Percentiles rank a stretch among this genome's conserved stretches.
Conservation (phyloP, 2,329 filamentous ascomycete species). For the Cylindrodendrum hubeiense region DNA sequence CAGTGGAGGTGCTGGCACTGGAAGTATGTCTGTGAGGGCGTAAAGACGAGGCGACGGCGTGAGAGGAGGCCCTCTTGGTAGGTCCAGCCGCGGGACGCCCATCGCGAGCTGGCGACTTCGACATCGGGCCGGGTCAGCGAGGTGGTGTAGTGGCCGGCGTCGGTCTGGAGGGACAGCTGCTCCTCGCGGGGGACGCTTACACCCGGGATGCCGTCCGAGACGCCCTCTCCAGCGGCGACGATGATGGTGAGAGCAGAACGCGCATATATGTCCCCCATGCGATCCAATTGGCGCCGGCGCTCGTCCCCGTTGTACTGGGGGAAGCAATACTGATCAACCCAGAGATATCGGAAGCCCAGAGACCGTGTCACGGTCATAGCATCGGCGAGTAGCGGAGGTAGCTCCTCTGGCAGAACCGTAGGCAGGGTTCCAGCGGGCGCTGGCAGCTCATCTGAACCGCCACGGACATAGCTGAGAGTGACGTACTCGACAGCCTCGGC, state of each 20-base stretch:
- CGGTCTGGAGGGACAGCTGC: constrained; percentile 51
- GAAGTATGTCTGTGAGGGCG: constrained; percentile 53
- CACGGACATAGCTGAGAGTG: constrained; percentile 53
- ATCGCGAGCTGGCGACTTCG: constrained; percentile 51
- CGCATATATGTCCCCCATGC: constrained; percentile 51
- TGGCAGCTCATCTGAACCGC: constrained; percentile 35
- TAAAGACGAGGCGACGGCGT: constrained; percentile 52
- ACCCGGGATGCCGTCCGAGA: constrained; percentile 50
- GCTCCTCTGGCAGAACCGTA: constrained; percentile 36
- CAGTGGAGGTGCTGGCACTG: constrained; percentile 54
- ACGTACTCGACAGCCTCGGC: constrained; percentile 44
- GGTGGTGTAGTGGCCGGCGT: constrained; percentile 50
- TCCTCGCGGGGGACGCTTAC: constrained; percentile 49
- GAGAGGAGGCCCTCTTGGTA: constrained; percentile 53
- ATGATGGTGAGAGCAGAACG: constrained; percentile 51
- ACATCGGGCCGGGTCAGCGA: constrained; percentile 51
- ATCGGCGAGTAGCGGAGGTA: constrained; percentile 49
- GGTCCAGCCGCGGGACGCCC: constrained; percentile 52
- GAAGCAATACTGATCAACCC: constrained; percentile 54
- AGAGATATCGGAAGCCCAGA: constrained; percentile 53
- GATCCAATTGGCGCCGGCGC: constrained; percentile 44
- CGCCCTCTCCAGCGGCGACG: constrained; percentile 48
- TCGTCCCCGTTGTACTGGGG: constrained; percentile 44
- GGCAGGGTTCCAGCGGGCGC: constrained; percentile 24
- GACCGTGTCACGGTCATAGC: constrained; percentile 48